Conservation (phyloP, 257 asterid species). For the Linaria vulgaris region DNA sequence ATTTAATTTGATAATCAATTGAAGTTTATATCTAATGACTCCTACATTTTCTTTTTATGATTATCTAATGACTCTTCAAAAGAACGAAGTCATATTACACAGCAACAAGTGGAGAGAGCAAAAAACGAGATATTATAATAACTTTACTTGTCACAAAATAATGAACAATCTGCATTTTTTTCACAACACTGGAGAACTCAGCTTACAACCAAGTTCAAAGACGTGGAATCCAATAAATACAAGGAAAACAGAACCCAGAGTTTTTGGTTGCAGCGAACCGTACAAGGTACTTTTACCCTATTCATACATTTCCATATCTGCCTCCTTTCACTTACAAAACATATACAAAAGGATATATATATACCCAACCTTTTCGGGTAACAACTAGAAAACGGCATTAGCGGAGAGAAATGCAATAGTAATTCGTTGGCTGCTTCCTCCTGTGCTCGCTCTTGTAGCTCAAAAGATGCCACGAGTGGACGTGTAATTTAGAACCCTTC, state of each 20-base stretch:
- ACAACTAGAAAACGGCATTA: conserved; percentile 24
- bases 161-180: conserved; percentile 26
- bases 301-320: conserved; percentile 33
- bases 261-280: conserved; percentile 35
- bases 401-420: conserved; percentile 25
- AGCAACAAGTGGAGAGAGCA: background rate
- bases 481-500: conserved; percentile 29
- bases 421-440: conserved; percentile 25
- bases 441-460: conserved; percentile 25
- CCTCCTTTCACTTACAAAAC: conserved; percentile 41
- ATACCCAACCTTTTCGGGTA: conserved; percentile 26
- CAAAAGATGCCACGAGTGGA: conserved; percentile 27
- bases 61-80: no score
- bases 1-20: no score
- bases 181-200: conserved; percentile 24
- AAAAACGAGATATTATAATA: background rate
- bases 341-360: conserved; percentile 53
- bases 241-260: conserved; percentile 29
- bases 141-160: conserved; percentile 27
- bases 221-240: conserved; percentile 21
- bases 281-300: conserved; percentile 28
- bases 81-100: no score
- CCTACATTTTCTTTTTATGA: no score
- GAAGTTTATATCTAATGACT: no score
- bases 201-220: conserved; percentile 25